Evolutionary conservation across 768 basidiomycete species (phyloP).

Genomic region (Crassisporium funariophilum): DNA sequence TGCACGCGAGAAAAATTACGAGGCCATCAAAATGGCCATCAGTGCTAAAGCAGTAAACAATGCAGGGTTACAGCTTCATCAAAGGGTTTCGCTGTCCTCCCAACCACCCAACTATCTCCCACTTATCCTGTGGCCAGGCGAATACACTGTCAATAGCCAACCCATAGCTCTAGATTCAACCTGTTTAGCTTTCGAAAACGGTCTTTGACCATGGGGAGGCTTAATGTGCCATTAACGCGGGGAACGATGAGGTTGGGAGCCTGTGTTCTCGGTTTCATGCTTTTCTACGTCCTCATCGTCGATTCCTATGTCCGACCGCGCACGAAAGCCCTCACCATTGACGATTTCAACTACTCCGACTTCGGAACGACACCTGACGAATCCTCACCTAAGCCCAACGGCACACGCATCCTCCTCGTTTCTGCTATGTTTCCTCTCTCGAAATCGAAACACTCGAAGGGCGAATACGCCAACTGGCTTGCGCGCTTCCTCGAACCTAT

Average conservation of each 20-base stretch:
- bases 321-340: not conserved
- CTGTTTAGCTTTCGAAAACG: no score
- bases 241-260: not conserved
- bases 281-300: not conserved
- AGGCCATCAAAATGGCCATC: no score
- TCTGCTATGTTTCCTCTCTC: constrained; percentile 55
- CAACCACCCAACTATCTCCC: no score
- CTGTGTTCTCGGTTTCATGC: not conserved
- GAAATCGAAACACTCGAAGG: constrained; percentile 49
- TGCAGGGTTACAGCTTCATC: no score
- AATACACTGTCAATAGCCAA: no score
- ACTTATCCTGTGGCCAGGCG: no score
- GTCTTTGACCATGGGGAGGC: no score
- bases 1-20: no score
- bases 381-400: not conserved
- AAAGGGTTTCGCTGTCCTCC: no score
- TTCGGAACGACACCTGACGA: not conserved
- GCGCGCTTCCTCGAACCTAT: constrained; percentile 43
- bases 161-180: no score
- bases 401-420: constrained; percentile 47
- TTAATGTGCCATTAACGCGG: no score
- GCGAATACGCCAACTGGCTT: constrained; percentile 50
- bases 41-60: no score
- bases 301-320: not conserved
- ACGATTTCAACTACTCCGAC: not conserved